Base-by-base conservation (phyloP, 257 asterid species). In the Solanum sejunctum region DNA sequence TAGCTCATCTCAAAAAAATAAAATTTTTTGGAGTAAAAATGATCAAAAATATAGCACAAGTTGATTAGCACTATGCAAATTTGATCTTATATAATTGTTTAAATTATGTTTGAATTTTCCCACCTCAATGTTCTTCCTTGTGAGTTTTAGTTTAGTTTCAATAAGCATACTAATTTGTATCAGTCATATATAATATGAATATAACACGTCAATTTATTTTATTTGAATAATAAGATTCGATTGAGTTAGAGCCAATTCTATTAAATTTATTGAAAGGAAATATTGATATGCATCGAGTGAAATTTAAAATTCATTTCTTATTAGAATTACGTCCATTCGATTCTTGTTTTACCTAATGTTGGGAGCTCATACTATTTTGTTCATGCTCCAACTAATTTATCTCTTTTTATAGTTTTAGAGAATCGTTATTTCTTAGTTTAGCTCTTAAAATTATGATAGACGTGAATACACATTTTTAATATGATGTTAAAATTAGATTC, bases 401-500 rank as follows among this genome's bases (percentile, higher is more conserved):
- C 32, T 60, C 4, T 1, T 60, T 60, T 10, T 21, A 21, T 60
- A 60, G 23, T 21, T 0, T 60, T 60, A 2, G 0, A 21, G 3
- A 21, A 60, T 60, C 2, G 0, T 60, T 21, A 10, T 3, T 58
- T n/a, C 7, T 58, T 58, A 10, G n/a, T 1, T 0, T n/a, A 58
- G n/a, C 13, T 58, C 3, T 58, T n/a, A 1, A 0, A n/a, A 20
- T 0, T 9, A 0, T 58, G 7, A 8, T 58, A 9, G 13, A 2
- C 0, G 0, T 3, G 20, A 20, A 13, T 58, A 9, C 16, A 0
- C 9, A 20, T 58, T 0, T 20, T 58, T 58, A 10, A 9, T 9
- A 58, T 58, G 26, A 4, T 10, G n/a, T 58, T 58, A 58, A 2
- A 57, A 57, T 9, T 58, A 20, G 13, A 58, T 10, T 6, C 10